Evolutionary conservation across 345 rosid genomes (phyloP), one percentile per base, ranked within the genome.

Genomic region (Eutrema heterophyllum): DNA sequence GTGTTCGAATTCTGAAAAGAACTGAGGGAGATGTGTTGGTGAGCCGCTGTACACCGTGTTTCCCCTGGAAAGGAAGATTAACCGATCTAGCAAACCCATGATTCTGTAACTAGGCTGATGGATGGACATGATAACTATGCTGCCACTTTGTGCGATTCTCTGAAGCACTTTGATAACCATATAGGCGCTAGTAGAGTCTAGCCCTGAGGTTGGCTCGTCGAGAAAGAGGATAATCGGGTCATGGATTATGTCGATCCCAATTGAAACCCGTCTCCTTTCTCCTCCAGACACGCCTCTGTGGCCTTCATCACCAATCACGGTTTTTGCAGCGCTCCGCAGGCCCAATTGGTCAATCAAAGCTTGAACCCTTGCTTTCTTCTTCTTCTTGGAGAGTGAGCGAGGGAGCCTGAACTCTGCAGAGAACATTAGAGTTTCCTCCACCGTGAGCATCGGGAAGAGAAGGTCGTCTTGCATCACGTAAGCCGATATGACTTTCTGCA

Each of bases 401-500:
- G 98, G 98, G 40, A 94, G 96, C 76, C 97, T 76, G 81, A 94
- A 94, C 81, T 91, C 98, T 3, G 97, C 97, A 0, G 98, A 84
- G 76, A 94, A 91, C 97, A 89, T 91, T 29, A 94, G 76, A 1
- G 98, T 94, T 74, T 94, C 98, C 52, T 94, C 92, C 9, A 94
- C 96, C 0, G 98, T 94, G 9, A 94, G 82, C 98, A 93, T 95
- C 0, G 99, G 99, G 44, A 92, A 95, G 45, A 95, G 78, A 26
- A 94, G 91, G 71, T 94, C 98, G 40, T 94, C 97, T 69, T 94
- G 98, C 97, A 88, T 89, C 3, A 95, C 99, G 61, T 95, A 95
- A 38, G 97, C 97, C 0, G 99, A 95, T 18, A 95, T 95, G 56
- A 88, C 88, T 81, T 86, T 95, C 86, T 85, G 76, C 11, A 95